These are phyloP conservation scores for Apiospora koreana DNA, from an alignment of 2,329 filamentous ascomycete genomes.

Conservation along the genomic window DNA sequence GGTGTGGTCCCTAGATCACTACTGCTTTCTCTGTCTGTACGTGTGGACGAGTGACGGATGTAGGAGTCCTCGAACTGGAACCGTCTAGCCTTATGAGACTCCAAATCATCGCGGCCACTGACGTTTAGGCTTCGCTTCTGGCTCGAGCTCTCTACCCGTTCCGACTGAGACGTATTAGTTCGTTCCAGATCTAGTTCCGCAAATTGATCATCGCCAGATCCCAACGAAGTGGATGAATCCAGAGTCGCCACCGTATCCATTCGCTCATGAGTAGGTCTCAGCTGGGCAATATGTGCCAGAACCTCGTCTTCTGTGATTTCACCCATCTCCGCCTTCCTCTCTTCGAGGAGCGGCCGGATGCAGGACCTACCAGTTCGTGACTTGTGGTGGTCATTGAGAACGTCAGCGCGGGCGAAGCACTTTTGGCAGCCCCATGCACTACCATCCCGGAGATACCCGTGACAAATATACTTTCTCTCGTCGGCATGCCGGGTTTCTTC, in stretches of 20 bases:
- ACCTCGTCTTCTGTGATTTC: neutral
- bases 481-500: neutral
- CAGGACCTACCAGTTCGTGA: neutral
- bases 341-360: neutral
- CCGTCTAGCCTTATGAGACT: neutral
- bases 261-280: neutral
- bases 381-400: neutral
- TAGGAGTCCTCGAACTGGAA: neutral
- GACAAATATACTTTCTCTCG: neutral
- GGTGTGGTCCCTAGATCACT: neutral
- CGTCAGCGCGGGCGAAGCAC: neutral
- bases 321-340: neutral
- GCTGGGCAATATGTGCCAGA: neutral
- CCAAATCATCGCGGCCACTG: neutral
- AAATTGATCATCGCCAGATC: neutral
- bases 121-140: neutral
- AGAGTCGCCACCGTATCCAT: neutral
- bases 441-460: neutral
- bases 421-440: neutral
- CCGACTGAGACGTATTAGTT: neutral
- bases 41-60: neutral
- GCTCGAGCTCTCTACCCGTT: neutral
- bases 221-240: neutral
- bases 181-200: neutral
- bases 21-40: neutral